Conservation (phyloP, 2,329 filamentous ascomycete species). For the Hypoxylon sp. region DNA sequence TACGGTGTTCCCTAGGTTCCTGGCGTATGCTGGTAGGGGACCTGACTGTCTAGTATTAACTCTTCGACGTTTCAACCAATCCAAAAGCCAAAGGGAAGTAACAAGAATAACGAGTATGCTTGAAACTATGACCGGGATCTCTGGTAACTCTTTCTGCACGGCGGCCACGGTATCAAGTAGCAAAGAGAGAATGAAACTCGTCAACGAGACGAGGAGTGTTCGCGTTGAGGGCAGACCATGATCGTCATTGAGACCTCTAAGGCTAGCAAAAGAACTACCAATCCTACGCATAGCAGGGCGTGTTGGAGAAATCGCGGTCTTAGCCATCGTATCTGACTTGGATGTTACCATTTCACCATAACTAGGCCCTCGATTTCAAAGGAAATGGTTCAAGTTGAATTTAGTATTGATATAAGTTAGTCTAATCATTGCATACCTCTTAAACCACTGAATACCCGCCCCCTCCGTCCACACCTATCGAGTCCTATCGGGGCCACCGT, state of each 20-base stretch:
- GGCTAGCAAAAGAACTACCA: conserved; percentile 9
- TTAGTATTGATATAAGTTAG: background rate
- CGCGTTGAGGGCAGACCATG: conserved; percentile 18
- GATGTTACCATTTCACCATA: background rate
- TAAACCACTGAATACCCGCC: background rate
- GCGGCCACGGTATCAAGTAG: conserved; percentile 19
- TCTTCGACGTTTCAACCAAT: conserved; percentile 4
- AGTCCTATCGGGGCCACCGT: conserved; percentile 9
- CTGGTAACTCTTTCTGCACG: conserved; percentile 5
- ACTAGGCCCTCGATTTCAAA: background rate
- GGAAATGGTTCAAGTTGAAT: background rate
- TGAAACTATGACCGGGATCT: background rate
- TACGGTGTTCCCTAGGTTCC: conserved; percentile 22
- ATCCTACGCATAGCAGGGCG: conserved; percentile 9
- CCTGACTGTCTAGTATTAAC: background rate
- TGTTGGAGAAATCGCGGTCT: background rate
- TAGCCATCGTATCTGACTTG: conserved; percentile 3
- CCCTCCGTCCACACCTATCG: background rate
- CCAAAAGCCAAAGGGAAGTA: conserved; percentile 1
- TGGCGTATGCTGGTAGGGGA: conserved; percentile 2
- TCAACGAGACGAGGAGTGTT: conserved; percentile 11
- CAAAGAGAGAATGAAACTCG: conserved; percentile 18
- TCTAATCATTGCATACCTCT: background rate
- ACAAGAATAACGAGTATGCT: conserved; percentile 5
- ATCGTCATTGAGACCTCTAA: background rate